Conservation (phyloP, 306 rosid genomes). For the Rosa multiflora region DNA sequence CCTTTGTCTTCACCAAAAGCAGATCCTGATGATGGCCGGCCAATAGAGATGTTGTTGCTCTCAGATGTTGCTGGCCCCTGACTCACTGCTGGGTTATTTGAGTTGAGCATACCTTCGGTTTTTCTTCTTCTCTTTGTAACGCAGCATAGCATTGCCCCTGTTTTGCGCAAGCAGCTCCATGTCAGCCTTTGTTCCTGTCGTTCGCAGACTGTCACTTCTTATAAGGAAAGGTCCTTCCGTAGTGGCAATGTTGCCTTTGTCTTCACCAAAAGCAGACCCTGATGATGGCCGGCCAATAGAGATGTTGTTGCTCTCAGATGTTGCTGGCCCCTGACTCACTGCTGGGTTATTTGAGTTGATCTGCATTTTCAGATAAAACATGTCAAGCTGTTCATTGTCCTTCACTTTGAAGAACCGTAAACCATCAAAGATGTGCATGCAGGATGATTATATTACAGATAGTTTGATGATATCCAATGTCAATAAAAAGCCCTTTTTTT, state of each 20-base stretch:
- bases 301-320: constrained; percentile 55
- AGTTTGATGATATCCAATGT: neutral
- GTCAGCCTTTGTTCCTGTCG: constrained; percentile 40
- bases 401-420: neutral
- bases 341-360: constrained; percentile 31
- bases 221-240: constrained; percentile 38
- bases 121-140: constrained; percentile 67
- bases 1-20: constrained; percentile 26
- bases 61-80: constrained; percentile 58
- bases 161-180: constrained; percentile 54
- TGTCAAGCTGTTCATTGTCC: neutral
- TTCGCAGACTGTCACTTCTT: constrained; percentile 34
- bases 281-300: constrained; percentile 33
- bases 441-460: neutral
- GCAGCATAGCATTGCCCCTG: constrained; percentile 72
- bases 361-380: constrained; percentile 34
- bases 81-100: constrained; percentile 35
- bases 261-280: constrained; percentile 28
- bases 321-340: constrained; percentile 49
- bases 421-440: neutral
- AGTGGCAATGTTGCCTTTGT: constrained; percentile 21
- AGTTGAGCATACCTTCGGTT: constrained; percentile 48
- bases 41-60: constrained; percentile 45
- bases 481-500: neutral
- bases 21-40: constrained; percentile 32